Evolutionary conservation across 495 filamentous ascomycete genomes (phyloP), one percentile per base, ranked within the genome.

Genomic region (Aspergillus olivimuriae): DNA sequence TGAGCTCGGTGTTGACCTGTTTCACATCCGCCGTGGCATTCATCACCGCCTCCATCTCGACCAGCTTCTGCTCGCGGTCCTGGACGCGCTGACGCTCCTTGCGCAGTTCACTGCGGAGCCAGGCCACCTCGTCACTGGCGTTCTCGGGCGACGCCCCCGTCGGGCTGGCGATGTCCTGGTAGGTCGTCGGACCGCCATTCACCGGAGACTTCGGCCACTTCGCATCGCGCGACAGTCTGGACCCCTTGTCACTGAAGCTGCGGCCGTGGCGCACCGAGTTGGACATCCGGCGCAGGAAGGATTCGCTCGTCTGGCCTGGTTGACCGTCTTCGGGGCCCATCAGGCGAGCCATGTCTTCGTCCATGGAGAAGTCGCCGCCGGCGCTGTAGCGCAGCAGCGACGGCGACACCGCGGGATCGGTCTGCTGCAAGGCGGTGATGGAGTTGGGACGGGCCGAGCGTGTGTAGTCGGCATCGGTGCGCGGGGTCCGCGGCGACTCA

Each of bases 181-280:
- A 70, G 28, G 71, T 43, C 2, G 75, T n/a, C n/a, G n/a, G n/a
- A n/a, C n/a, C 64, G 39, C 87, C 86, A 34, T 76, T 81, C 41
- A 82, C 76, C 17, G 85, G 82, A 7, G 89, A 83, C 54, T 78
- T 83, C 11, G 86, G 84, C 75, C 82, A 87, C 50, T 72, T 75
- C n/a, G 65, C 51, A 37, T 75, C 72, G 38, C 61, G 70, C 12
- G 66, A 61, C 7, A 68, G 51, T 10, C 72, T 63, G 6, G 69
- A 64, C 14, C 77, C 78, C 46, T 75, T 73, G 54, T 84, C 84
- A 59, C 91, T 96, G 60, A 82, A 87, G 60, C 84, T 95, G 34
- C 94, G 80, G n/a, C 86, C 86, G 60, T 99, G 92, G 37, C 88
- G 87, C 26, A 95, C 87, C 18, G 87, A 87, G 55, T 90, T 94